Evolutionary conservation across 176 grass and related monocot species (phyloP).

Genomic region (Musa acuminata): DNA sequence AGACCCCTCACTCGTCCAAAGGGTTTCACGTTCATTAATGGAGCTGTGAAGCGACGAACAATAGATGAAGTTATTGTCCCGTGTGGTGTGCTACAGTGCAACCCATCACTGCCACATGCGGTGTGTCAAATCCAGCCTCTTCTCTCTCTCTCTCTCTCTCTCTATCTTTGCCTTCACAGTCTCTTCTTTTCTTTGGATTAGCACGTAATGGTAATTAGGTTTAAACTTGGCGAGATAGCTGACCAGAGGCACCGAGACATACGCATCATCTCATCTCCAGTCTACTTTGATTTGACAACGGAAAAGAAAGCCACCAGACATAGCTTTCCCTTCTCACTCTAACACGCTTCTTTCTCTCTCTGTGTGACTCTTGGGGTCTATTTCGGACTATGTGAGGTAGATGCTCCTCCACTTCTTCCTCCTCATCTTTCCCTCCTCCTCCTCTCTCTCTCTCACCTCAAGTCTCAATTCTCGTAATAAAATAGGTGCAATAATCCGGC

Average conservation of each 20-base stretch:
- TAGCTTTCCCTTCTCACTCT: conserved; percentile 25
- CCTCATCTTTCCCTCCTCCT: conserved; percentile 14
- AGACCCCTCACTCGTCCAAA: neutral
- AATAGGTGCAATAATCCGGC: neutral
- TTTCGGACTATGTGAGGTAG: neutral
- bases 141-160: too few species aligned
- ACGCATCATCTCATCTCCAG: conserved; percentile 21
- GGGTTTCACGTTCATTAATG: neutral
- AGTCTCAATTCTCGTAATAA: neutral
- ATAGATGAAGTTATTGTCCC: neutral
- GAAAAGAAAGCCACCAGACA: conserved; percentile 78
- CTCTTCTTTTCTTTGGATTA: too few species aligned
- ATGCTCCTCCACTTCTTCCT: neutral
- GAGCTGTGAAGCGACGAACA: neutral
- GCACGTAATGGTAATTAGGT: too few species aligned
- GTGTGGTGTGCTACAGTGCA: conserved; percentile 9
- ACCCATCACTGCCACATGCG: conserved; percentile 13
- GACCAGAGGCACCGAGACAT: neutral
- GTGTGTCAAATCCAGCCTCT: too few species aligned
- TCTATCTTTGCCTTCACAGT: too few species aligned
- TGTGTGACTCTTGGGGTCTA: neutral
- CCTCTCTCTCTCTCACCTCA: neutral
- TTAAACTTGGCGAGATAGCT: too few species aligned
- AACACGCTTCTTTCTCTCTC: conserved; percentile 15
- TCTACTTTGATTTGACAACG: conserved; percentile 75